Percentiles rank a stretch among this genome's conserved stretches.
Conservation (phyloP, 306 rosid species). For the Lathyrus aphaca region DNA sequence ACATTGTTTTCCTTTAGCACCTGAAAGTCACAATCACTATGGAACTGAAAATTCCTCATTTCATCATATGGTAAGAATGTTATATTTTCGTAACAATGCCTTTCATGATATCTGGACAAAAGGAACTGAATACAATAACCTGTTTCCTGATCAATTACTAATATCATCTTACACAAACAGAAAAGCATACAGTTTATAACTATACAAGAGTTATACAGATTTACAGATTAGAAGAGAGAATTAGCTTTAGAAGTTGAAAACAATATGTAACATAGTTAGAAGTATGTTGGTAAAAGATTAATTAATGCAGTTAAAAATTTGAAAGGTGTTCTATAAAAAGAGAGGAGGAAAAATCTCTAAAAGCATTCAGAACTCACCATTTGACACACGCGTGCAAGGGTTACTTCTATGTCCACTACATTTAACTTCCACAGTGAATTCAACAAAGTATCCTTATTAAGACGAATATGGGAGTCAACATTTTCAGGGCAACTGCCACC, state of each 20-base stretch:
- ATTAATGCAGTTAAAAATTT: neutral
- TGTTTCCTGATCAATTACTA: conserved; percentile 27
- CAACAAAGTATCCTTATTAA: conserved; percentile 72
- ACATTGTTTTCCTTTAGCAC: conserved; percentile 73
- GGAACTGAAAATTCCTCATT: conserved; percentile 7
- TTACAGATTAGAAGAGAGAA: neutral
- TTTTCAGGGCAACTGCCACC: conserved; percentile 59
- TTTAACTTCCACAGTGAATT: conserved; percentile 92
- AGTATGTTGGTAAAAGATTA: neutral
- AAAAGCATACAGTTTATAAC: neutral
- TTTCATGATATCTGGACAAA: conserved; percentile 19
- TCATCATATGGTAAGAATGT: neutral
- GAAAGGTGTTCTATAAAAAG: neutral
- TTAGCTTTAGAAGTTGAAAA: neutral
- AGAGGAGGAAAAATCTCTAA: neutral
- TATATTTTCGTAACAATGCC: neutral
- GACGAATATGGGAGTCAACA: conserved; percentile 68
- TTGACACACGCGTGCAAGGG: conserved; percentile 87
- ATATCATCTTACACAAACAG: neutral
- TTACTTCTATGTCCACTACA: conserved; percentile 91
- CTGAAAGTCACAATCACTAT: conserved; percentile 42
- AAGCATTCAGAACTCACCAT: conserved; percentile 62
- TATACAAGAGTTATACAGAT: neutral
- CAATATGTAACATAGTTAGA: neutral
- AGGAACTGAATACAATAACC: conserved; percentile 7